These are phyloP conservation scores for Paramecium sexaurelia DNA, from an alignment of 73 alveolate genomes.

Conservation along the genomic window DNA sequence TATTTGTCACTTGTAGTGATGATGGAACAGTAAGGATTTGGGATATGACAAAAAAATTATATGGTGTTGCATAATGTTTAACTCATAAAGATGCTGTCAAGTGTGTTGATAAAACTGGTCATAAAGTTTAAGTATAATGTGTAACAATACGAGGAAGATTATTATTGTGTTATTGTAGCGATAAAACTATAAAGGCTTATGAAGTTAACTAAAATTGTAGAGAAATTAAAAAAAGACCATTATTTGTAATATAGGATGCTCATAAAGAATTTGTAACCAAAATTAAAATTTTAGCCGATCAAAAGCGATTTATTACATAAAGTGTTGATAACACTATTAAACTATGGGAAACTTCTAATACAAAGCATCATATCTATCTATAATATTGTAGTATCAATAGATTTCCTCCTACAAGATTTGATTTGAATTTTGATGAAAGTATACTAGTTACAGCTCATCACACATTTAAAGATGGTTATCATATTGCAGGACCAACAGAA, in stretches of 20 bases:
- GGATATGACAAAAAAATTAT: slow-evolving; percentile 84
- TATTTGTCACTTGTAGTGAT: slow-evolving; percentile 84
- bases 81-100: slow-evolving; percentile 86
- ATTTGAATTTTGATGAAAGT: slow-evolving; percentile 42
- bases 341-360: slow-evolving; percentile 91
- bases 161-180: slow-evolving; percentile 73
- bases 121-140: slow-evolving; percentile 12
- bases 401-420: slow-evolving; percentile 57
- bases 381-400: slow-evolving; percentile 41
- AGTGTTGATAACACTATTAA: slow-evolving; percentile 91
- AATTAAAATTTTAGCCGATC: slow-evolving; percentile 79
- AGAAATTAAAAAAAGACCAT: slow-evolving; percentile 76
- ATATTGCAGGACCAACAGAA: slow-evolving; percentile 42
- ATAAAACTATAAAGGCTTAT: slow-evolving; percentile 78
- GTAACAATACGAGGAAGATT: slow-evolving; percentile 77
- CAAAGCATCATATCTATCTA: slow-evolving; percentile 76
- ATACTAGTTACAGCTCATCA: slow-evolving; percentile 49
- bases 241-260: slow-evolving; percentile 82
- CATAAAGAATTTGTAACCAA: slow-evolving; percentile 85
- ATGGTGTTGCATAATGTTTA: slow-evolving; percentile 90
- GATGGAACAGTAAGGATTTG: slow-evolving; percentile 93
- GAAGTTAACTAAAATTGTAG: slow-evolving; percentile 65
- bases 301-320: slow-evolving; percentile 79
- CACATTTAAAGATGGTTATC: slow-evolving; percentile 31
- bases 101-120: slow-evolving; percentile 62